Base-by-base conservation (phyloP, 2,329 filamentous ascomycete genomes). In the Aureobasidium sp. region DNA sequence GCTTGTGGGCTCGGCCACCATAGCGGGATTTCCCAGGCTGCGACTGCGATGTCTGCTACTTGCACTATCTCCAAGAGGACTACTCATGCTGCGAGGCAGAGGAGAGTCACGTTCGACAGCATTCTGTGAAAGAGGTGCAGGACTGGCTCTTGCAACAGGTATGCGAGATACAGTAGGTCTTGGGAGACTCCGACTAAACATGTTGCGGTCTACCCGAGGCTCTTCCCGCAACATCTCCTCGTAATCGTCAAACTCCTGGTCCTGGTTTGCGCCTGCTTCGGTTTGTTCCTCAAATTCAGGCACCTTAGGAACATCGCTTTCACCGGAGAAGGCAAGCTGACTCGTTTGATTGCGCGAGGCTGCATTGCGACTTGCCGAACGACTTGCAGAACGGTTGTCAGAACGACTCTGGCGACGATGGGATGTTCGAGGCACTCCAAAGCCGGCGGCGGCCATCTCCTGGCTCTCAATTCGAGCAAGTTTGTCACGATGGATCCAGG, bases 401-500 rank as follows among this genome's bases (percentile, higher is more conserved):
- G 70, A 70, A n/a, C 71, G 66, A 27, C 69, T 70, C 71, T 80
- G 66, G 75, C 81, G 63, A 77, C 79, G 65, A 73, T 57, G 34
- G 13, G 2, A 15, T 37, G 34, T 84, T 77, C 36, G 81, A 70
- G 68, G 79, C 76, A 65, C 85, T 79, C 64, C 78, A 68, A 92
- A 86, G 34, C 89, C 90, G 7, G 89, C 89, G 63, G 88, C 89
- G 72, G 91, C 87, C 65, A 94, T 81, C 75, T 94, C 90, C 70
- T 87, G 82, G 67, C 80, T 93, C 75, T 94, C 90, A 67, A 93
- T 94, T 71, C 84, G 84, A 61, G 88, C 89, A 65, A 94, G 77
- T 75, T 93, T 93, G 75, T 94, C 90, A 62, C 90, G 81, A 71
- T 94, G 90, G 68, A 94, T 93, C 90, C 90, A 94, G 73, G 90